phyloP scores from a whole-genome alignment of 495 filamentous ascomycete species.

The Penicillium verhagenii region DNA sequence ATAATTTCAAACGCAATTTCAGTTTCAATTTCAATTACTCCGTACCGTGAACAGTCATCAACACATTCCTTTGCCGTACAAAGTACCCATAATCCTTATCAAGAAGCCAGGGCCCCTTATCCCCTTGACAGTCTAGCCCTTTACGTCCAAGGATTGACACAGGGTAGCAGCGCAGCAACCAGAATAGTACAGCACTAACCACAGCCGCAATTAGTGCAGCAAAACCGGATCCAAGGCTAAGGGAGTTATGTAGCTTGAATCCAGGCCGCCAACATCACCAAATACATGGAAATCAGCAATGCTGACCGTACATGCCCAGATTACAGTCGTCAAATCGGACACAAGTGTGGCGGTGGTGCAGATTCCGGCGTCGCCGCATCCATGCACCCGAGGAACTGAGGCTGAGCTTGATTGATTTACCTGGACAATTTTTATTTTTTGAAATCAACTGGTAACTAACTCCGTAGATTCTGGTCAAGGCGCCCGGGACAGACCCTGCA shows the following conservation, averaged over 20 bases:
- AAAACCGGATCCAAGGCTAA: not conserved
- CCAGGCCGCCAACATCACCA: too few relatives aligned
- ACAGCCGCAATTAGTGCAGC: slow-evolving; percentile 9
- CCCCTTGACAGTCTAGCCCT: slow-evolving; percentile 28
- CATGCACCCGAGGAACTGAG: slow-evolving; percentile 21
- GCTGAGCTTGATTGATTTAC: not conserved
- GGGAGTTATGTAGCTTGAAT: too few relatives aligned
- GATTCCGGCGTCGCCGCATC: slow-evolving; percentile 22
- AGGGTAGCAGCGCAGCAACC: slow-evolving; percentile 27
- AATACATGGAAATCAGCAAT: not conserved
- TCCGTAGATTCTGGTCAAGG: too few relatives aligned
- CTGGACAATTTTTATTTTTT: too few relatives aligned
- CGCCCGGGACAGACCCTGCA: too few relatives aligned
- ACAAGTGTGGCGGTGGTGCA: slow-evolving; percentile 33
- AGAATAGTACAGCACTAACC: slow-evolving; percentile 12
- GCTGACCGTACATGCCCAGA: slow-evolving; percentile 33
- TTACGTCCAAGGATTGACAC: slow-evolving; percentile 27
- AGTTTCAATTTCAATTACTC: too few relatives aligned
- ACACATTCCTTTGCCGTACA: slow-evolving; percentile 28
- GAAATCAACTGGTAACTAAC: too few relatives aligned
- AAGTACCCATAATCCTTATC: slow-evolving; percentile 27
- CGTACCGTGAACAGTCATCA: slow-evolving; percentile 9
- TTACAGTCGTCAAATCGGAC: slow-evolving; percentile 30
- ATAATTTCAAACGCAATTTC: too few relatives aligned
- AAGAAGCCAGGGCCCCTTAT: slow-evolving; percentile 20